These are phyloP conservation scores for Zalerion maritima DNA, from an alignment of 495 filamentous ascomycete genomes.

Conservation along the genomic window DNA sequence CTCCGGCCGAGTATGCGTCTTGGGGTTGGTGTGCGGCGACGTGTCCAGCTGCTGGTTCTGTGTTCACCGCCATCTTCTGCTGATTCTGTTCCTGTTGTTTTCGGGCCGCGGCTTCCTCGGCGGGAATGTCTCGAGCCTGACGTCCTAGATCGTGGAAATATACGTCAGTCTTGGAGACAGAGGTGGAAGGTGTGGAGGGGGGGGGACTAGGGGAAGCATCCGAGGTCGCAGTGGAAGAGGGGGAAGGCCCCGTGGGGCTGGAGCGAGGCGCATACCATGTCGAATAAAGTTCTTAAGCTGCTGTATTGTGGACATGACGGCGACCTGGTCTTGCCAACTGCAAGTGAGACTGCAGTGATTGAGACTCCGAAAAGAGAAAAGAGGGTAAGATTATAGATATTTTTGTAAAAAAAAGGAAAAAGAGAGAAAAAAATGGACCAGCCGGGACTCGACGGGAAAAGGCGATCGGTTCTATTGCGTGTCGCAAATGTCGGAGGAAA, in stretches of 20 bases:
- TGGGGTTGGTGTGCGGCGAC: conserved; percentile 8
- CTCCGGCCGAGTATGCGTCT: conserved; percentile 44
- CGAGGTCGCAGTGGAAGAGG: too few species aligned
- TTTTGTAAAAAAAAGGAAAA: too few species aligned
- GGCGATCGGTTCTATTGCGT: too few species aligned
- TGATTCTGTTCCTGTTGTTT: conserved; percentile 25
- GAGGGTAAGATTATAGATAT: too few species aligned
- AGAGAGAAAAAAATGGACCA: too few species aligned
- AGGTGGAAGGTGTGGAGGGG: conserved; percentile 2
- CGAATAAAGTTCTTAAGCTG: conserved; percentile 93
- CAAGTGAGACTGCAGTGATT: too few species aligned
- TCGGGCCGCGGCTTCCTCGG: conserved; percentile 51
- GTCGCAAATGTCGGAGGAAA: too few species aligned
- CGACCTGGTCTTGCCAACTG: too few species aligned
- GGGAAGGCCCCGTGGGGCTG: conserved; percentile 3
- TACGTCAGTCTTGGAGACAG: conserved; percentile 2
- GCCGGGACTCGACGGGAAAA: too few species aligned
- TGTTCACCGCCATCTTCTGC: conserved; percentile 14
- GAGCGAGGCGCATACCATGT: conserved; percentile 44
- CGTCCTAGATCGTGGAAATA: conserved; percentile 2
- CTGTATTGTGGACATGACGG: conserved; percentile 60
- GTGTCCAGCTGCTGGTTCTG: conserved; percentile 13
- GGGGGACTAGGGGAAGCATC: conserved; percentile 3
- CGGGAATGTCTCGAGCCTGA: conserved; percentile 14
- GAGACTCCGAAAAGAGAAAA: too few species aligned